phyloP scores from a whole-genome alignment of 176 grass and related monocot species.

The Cenchrus purpureus region DNA sequence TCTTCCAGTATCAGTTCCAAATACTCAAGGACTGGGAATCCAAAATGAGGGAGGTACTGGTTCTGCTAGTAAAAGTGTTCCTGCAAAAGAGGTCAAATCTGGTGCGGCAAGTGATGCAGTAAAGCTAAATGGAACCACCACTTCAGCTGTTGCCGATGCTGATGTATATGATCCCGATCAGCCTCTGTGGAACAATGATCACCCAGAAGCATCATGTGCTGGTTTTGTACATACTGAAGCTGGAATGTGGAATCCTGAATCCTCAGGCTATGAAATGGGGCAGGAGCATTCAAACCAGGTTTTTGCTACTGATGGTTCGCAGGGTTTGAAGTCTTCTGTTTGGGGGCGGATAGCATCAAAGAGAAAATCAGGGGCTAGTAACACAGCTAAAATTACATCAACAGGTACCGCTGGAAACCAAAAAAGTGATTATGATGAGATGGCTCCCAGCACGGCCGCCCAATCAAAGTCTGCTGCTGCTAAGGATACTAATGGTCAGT shows the following conservation, averaged over 20 bases:
- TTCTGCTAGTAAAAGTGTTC: slow-evolving; percentile 53
- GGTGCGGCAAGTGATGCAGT: slow-evolving; percentile 60
- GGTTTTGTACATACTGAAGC: slow-evolving; percentile 54
- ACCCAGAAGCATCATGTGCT: slow-evolving; percentile 58
- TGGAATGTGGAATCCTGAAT: slow-evolving; percentile 59
- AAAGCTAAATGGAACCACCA: slow-evolving; percentile 58
- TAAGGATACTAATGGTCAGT: slow-evolving; percentile 48
- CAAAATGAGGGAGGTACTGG: slow-evolving; percentile 61
- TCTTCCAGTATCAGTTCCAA: slow-evolving; percentile 74
- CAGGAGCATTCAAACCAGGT: slow-evolving; percentile 44
- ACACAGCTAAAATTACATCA: slow-evolving; percentile 43
- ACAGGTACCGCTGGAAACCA: slow-evolving; percentile 46
- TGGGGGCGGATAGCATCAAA: slow-evolving; percentile 74
- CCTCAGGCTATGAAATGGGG: slow-evolving; percentile 48
- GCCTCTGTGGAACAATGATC: slow-evolving; percentile 85
- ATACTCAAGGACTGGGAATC: slow-evolving; percentile 56
- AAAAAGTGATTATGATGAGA: slow-evolving; percentile 52
- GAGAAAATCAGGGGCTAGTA: slow-evolving; percentile 47
- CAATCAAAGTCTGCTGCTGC: slow-evolving; percentile 47
- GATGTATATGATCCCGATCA: slow-evolving; percentile 99
- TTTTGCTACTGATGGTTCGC: slow-evolving; percentile 47
- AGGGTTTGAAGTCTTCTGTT: slow-evolving; percentile 69
- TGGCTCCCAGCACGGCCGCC: slow-evolving; percentile 27
- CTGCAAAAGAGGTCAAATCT: slow-evolving; percentile 65
- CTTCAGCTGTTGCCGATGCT: slow-evolving; percentile 64